These are phyloP conservation scores for Alternaria tenuissima DNA, from an alignment of 2,329 filamentous ascomycete species.

Conservation along the genomic window DNA sequence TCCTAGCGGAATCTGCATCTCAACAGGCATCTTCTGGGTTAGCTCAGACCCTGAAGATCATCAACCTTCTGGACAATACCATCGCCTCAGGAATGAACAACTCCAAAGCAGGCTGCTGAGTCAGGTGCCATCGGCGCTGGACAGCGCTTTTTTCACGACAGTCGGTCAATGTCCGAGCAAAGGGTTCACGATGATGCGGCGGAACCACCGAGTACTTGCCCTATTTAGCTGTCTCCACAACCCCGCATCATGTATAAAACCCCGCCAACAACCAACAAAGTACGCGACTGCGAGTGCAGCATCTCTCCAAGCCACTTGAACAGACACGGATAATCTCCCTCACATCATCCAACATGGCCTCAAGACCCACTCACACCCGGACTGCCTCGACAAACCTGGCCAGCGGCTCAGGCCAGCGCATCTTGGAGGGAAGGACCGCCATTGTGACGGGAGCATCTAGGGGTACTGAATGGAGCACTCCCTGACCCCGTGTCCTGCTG, in stretches of 20 bases:
- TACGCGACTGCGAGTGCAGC: background rate
- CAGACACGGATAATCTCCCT: conserved; percentile 3
- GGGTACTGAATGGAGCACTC: conserved; percentile 58
- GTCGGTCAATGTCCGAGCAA: conserved; percentile 12
- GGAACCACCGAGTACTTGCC: conserved; percentile 26
- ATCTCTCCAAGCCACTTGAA: background rate
- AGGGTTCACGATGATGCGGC: conserved; percentile 16
- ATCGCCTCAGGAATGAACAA: background rate
- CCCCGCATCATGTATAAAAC: conserved; percentile 28
- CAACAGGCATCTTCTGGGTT: conserved; percentile 6
- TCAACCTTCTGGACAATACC: conserved; percentile 6
- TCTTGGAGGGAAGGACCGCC: conserved; percentile 74
- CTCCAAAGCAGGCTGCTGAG: background rate
- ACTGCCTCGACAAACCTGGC: conserved; percentile 53
- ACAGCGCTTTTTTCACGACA: background rate
- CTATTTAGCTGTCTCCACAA: conserved; percentile 26
- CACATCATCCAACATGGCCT: conserved; percentile 44
- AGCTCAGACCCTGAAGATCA: conserved; percentile 19
- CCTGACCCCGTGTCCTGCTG: background rate
- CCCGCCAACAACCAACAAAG: conserved; percentile 27
- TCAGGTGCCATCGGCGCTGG: background rate
- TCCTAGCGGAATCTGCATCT: conserved; percentile 2
- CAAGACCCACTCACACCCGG: conserved; percentile 44
- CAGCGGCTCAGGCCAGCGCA: conserved; percentile 40
- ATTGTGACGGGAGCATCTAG: conserved; percentile 82